Evolutionary conservation across 2,329 filamentous ascomycete species (phyloP), one percentile per base, ranked within the genome.

Genomic region (Venturiaceae sp.): DNA sequence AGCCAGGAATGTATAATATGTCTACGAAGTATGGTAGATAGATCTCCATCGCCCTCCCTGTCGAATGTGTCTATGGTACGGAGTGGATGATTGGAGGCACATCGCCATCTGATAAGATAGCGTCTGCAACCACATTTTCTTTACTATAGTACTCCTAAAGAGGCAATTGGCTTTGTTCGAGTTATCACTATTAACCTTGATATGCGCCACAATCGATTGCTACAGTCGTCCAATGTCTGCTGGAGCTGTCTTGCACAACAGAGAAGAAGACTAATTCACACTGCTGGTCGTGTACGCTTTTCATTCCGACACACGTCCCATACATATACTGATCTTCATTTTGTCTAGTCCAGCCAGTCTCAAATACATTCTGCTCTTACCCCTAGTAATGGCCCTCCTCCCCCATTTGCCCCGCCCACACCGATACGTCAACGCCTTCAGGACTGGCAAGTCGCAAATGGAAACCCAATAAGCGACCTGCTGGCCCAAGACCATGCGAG

Each of bases 371-470:
- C 44, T 14, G 23, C 23, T 28, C 28, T 5, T 16, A 8, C 23
- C 7, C 21, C 44, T 5, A 13, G 13, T 16, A 50, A 50, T 50
- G 44, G 44, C 14, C 32, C 19, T 9, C 36, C 54, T 37, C 36
- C 39, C n/a, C 6, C 39, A 13, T 19, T 13, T 36, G 21, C 21
- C 16, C 34, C 11, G 26, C 14, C 57, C 2, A n/a, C 33, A 23
- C 47, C 60, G n/a, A 66, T 71, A 14, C 66, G 69, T 21, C 53
- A 66, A 26, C 67, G 66, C n/a, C 62, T 74, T 1, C 53, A 61
- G 47, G 57, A 68, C 64, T 80, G 77, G 77, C 73, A 81, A 62
- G 62, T 69, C 26, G 64, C 74, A 28, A 66, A 76, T 62, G 73
- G 69, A 9, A 61, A 61, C 2, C 69, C 68, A 1, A 66, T 67